phyloP scores from a whole-genome alignment of 1,284 basidiomycete genomes.

The Papiliotrema terrestris region DNA sequence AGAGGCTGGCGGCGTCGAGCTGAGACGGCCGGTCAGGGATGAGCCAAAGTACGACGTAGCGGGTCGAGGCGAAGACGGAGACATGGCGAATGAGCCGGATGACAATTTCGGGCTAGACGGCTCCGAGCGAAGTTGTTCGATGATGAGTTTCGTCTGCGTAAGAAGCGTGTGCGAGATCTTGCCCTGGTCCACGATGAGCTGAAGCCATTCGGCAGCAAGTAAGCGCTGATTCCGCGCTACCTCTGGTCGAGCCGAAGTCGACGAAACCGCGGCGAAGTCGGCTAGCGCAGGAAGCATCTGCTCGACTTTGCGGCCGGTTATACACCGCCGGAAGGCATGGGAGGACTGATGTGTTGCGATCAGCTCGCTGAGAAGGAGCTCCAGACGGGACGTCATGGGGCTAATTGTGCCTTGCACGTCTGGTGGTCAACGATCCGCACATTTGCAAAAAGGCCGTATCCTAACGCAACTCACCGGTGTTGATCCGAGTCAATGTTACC shows the following conservation, averaged over 20 bases:
- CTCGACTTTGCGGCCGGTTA: slow-evolving; percentile 40
- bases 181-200: slow-evolving; percentile 27
- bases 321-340: slow-evolving; percentile 26
- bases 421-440: background rate
- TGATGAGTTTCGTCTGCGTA: slow-evolving; percentile 38
- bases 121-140: slow-evolving; percentile 34
- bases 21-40: slow-evolving; percentile 24
- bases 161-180: slow-evolving; percentile 30
- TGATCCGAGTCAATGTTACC: slow-evolving; percentile 16
- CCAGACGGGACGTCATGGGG: slow-evolving; percentile 15
- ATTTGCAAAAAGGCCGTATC: background rate
- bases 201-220: slow-evolving; percentile 27
- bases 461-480: slow-evolving; percentile 10
- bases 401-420: background rate
- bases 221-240: slow-evolving; percentile 19
- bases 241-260: slow-evolving; percentile 19
- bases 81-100: slow-evolving; percentile 17
- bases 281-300: slow-evolving; percentile 38
- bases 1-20: slow-evolving; percentile 20
- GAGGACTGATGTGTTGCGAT: slow-evolving; percentile 29
- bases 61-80: slow-evolving; percentile 24
- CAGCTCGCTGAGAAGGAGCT: slow-evolving; percentile 30
- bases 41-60: slow-evolving; percentile 22
- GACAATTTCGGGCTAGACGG: slow-evolving; percentile 14
- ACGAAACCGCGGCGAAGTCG: slow-evolving; percentile 42